Evolutionary conservation across 2,329 filamentous ascomycete genomes (phyloP).

Genomic region (Colletotrichum truncatum): DNA sequence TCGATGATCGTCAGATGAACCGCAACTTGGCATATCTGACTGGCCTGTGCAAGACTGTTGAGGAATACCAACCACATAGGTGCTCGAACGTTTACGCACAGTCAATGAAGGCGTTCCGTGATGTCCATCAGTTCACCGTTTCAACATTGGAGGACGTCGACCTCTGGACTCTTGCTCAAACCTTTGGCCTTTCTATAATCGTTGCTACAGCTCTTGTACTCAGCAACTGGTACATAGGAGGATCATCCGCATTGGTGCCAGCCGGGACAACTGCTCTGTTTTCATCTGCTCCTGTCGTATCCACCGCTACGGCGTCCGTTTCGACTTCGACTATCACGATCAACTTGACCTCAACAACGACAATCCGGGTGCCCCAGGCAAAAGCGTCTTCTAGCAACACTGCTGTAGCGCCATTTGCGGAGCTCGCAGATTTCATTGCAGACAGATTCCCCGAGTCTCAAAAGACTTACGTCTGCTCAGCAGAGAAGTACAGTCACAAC

Average conservation of each 20-base stretch:
- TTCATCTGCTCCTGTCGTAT: not conserved
- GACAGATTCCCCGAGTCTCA: conserved; percentile 43
- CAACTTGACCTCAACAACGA: conserved; percentile 47
- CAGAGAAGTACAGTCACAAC: conserved; percentile 54
- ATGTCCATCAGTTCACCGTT: not conserved
- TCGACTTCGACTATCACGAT: conserved; percentile 44
- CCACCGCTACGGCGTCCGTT: not conserved
- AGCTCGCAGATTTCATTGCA: conserved; percentile 52
- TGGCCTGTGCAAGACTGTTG: conserved; percentile 39
- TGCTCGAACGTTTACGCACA: not conserved
- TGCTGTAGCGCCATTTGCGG: conserved; percentile 46
- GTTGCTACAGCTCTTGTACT: conserved; percentile 1
- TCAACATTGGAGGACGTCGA: conserved; percentile 5
- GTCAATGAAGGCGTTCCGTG: conserved; percentile 7
- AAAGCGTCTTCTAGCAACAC: conserved; percentile 37
- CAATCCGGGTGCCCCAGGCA: conserved; percentile 39
- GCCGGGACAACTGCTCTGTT: not conserved
- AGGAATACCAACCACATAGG: conserved; percentile 6
- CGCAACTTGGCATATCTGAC: conserved; percentile 61
- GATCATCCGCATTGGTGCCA: not conserved
- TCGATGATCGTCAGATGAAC: conserved; percentile 63
- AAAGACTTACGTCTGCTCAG: conserved; percentile 52
- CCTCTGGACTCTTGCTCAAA: conserved; percentile 3
- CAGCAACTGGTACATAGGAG: conserved; percentile 5
- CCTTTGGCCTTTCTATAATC: not conserved